Evolutionary conservation across 345 rosid species (phyloP).

Genomic region (Clarkia xantiana): DNA sequence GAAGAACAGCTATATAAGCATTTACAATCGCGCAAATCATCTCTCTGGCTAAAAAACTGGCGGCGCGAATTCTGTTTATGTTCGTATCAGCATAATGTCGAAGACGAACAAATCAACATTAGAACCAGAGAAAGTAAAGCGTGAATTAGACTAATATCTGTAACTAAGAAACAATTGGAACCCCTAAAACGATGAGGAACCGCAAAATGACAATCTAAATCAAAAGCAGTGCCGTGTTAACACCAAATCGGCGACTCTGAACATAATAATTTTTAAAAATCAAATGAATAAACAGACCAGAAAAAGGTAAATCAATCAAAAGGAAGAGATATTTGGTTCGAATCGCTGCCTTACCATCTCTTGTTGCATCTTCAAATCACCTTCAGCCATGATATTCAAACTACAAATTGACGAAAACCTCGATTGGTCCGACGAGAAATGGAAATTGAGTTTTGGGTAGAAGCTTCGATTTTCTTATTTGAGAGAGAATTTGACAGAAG

Average conservation of each 20-base stretch:
- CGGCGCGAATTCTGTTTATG: too few relatives aligned
- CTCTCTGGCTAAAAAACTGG: too few relatives aligned
- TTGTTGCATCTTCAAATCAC: conserved; percentile 8
- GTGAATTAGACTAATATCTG: too few relatives aligned
- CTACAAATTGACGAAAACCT: too few relatives aligned
- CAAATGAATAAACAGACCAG: neutral
- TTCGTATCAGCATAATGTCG: too few relatives aligned
- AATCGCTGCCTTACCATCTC: conserved; percentile 8
- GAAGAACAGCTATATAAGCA: too few relatives aligned
- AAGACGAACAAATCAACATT: too few relatives aligned
- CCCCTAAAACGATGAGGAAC: too few relatives aligned
- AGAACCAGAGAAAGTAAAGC: too few relatives aligned
- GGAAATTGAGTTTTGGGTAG: neutral
- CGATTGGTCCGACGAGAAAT: neutral
- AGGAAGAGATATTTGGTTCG: neutral
- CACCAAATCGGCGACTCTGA: neutral
- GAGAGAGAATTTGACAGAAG: too few relatives aligned
- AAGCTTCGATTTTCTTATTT: neutral
- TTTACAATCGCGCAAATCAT: too few relatives aligned
- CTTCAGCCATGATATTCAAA: conserved; percentile 14
- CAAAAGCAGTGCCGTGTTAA: neutral
- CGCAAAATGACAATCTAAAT: neutral
- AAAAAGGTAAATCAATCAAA: neutral
- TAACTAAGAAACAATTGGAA: too few relatives aligned
- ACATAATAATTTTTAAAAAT: neutral